Conservation (phyloP, 2,329 filamentous ascomycete species). For the Ascomycota sp. region DNA sequence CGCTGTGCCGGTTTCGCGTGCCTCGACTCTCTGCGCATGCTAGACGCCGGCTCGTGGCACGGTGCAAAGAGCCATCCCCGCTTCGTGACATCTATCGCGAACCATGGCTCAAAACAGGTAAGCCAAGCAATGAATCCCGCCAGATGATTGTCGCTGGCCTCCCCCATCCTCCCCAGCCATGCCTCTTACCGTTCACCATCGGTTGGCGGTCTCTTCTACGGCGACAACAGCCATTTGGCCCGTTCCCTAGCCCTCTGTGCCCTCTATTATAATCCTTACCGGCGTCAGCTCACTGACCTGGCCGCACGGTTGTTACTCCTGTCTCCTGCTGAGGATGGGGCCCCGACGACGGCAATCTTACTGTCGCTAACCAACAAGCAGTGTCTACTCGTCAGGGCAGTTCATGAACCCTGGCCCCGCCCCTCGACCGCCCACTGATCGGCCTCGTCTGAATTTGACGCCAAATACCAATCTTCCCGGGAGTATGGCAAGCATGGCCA, state of each 20-base stretch:
- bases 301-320: too few species aligned
- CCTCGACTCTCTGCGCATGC: not conserved
- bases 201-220: too few species aligned
- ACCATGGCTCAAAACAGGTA: conserved; percentile 14
- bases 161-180: not conserved
- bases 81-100: not conserved
- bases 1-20: too few species aligned
- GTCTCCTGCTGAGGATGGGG: too few species aligned
- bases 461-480: conserved; percentile 55
- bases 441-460: conserved; percentile 62
- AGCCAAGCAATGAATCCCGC: not conserved
- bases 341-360: too few species aligned
- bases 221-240: too few species aligned
- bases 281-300: too few species aligned
- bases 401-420: conserved; percentile 98
- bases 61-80: not conserved
- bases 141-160: not conserved
- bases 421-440: conserved; percentile 69
- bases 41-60: not conserved
- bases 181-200: too few species aligned
- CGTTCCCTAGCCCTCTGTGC: too few species aligned
- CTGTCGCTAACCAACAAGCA: conserved; percentile 11
- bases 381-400: conserved; percentile 38
- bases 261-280: too few species aligned
- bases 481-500: conserved; percentile 60